Percentiles rank a stretch among this genome's conserved stretches.
phyloP scores from a whole-genome alignment of 2,329 filamentous ascomycete genomes.

The Colletotrichum graminicola region DNA sequence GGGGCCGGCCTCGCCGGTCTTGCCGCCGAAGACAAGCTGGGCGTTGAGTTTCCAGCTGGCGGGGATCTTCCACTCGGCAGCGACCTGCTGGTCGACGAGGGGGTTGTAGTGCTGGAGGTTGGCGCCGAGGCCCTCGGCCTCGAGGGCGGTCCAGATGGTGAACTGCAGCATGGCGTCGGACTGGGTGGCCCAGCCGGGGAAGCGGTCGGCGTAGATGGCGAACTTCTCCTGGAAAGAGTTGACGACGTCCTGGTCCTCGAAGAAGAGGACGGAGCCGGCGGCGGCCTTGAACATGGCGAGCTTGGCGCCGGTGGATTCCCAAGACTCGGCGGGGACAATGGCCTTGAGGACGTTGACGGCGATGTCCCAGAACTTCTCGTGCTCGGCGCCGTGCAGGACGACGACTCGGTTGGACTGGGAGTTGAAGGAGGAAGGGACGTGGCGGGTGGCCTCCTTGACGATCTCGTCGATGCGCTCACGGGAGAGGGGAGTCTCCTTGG shows the following conservation, averaged over 20 bases:
- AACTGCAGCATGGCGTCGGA: conserved; percentile 86
- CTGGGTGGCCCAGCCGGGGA: conserved; percentile 82
- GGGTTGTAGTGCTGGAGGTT: conserved; percentile 97
- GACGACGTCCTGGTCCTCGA: conserved; percentile 79
- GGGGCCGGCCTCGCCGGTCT: conserved; percentile 66
- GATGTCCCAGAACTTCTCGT: conserved; percentile 89
- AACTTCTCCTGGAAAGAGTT: conserved; percentile 76
- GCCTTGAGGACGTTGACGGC: conserved; percentile 73
- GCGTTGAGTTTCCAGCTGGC: conserved; percentile 81
- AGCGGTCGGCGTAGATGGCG: conserved; percentile 81
- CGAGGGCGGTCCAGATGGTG: conserved; percentile 83
- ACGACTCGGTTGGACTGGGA: conserved; percentile 84
- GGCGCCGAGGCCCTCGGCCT: conserved; percentile 85
- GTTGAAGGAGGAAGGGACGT: conserved; percentile 89
- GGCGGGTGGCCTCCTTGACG: conserved; percentile 71
- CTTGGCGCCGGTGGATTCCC: conserved; percentile 62
- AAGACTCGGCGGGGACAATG: conserved; percentile 75
- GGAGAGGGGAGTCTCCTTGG: conserved; percentile 71
- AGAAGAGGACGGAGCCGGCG: conserved; percentile 90
- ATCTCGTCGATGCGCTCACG: conserved; percentile 73
- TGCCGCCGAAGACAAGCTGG: conserved; percentile 86
- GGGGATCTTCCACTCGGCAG: conserved; percentile 77
- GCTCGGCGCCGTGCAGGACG: conserved; percentile 83
- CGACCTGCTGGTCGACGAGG: conserved; percentile 80
- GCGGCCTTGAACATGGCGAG: conserved; percentile 73